Conservation (phyloP, 306 rosid species). For the Cajanus cajan region DNA sequence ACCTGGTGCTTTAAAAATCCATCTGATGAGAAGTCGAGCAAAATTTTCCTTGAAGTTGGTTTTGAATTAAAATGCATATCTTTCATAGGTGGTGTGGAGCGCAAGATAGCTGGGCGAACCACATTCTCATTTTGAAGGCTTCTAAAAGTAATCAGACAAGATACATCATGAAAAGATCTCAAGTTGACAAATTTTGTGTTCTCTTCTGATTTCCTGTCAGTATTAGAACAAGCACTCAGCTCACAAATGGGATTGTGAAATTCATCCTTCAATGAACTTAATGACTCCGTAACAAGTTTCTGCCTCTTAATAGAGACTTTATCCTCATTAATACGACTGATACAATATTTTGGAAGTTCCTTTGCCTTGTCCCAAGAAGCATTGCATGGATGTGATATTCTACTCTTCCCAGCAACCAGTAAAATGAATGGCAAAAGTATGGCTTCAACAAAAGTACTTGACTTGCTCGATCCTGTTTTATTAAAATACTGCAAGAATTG, state of each 20-base stretch:
- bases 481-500: conserved; percentile 53
- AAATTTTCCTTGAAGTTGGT: conserved; percentile 49
- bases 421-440: conserved; percentile 61
- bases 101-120: conserved; percentile 49
- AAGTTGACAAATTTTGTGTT: conserved; percentile 32
- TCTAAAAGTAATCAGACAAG: conserved; percentile 56
- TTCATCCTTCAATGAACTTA: conserved; percentile 35
- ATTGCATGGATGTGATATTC: conserved; percentile 26
- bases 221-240: conserved; percentile 45
- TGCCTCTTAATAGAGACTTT: conserved; percentile 50
- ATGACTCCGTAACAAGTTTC: conserved; percentile 42
- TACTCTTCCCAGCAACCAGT: conserved; percentile 44
- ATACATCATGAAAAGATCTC: conserved; percentile 42
- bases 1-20: conserved; percentile 67
- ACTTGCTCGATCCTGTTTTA: conserved; percentile 37
- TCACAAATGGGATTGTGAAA: conserved; percentile 35
- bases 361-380: conserved; percentile 37
- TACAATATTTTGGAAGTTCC: conserved; percentile 37
- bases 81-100: conserved; percentile 28
- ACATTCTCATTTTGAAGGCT: conserved; percentile 34
- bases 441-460: conserved; percentile 74
- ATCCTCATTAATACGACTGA: conserved; percentile 33
- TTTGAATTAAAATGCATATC: conserved; percentile 36
- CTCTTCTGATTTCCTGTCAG: conserved; percentile 36
- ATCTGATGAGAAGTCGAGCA: conserved; percentile 73